These are phyloP conservation scores for Ophiorrhiza pumila DNA, from an alignment of 257 asterid species.

Conservation along the genomic window DNA sequence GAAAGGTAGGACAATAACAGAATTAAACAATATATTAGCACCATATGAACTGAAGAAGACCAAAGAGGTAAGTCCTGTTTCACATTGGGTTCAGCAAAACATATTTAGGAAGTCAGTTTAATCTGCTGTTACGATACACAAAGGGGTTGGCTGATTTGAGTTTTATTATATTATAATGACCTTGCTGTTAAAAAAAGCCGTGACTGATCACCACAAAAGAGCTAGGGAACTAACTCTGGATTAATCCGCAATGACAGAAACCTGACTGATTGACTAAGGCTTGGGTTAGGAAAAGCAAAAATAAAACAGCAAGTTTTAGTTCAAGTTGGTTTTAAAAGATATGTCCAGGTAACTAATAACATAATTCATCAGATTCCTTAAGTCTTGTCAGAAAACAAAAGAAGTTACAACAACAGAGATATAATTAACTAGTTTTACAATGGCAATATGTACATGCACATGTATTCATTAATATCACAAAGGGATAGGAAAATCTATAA, in stretches of 20 bases:
- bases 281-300: neutral
- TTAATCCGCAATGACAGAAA: neutral
- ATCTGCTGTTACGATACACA: neutral
- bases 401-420: neutral
- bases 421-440: neutral
- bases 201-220: neutral
- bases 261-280: neutral
- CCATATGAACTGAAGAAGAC: neutral
- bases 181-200: neutral
- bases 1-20: slow-evolving; percentile 24
- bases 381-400: neutral
- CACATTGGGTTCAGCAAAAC: neutral
- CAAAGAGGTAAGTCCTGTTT: too few species aligned
- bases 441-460: neutral
- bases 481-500: too few species aligned
- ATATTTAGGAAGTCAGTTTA: neutral
- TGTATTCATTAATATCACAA: too few species aligned
- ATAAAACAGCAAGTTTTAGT: neutral
- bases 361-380: neutral
- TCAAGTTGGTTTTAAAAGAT: neutral
- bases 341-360: neutral
- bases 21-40: slow-evolving; percentile 4
- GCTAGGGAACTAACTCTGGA: neutral
- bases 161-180: neutral
- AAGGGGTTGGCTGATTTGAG: neutral